phyloP scores from a whole-genome alignment of 768 basidiomycete species.

The Flagelloscypha sp. region DNA sequence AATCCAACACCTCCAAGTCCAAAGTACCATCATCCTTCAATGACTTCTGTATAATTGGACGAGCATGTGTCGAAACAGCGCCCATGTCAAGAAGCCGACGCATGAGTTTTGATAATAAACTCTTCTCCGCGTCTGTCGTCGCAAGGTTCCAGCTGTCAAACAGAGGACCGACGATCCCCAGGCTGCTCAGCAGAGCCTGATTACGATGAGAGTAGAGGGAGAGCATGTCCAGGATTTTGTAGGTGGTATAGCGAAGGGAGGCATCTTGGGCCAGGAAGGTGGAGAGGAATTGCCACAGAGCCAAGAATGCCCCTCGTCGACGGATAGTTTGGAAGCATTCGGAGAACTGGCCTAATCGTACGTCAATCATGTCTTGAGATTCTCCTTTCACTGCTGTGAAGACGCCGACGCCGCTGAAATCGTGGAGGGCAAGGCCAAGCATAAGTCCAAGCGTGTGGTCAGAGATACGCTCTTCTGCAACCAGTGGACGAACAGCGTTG shows the following conservation, averaged over 20 bases:
- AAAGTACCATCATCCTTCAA: constrained; percentile 42
- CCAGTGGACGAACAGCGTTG: constrained; percentile 48
- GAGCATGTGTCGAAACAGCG: constrained; percentile 53
- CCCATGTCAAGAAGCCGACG: constrained; percentile 71
- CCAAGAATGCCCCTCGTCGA: constrained; percentile 51
- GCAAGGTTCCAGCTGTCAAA: constrained; percentile 43
- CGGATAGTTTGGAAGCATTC: constrained; percentile 41
- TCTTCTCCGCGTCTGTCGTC: constrained; percentile 40
- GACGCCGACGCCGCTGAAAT: constrained; percentile 49
- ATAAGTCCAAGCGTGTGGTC: constrained; percentile 59
- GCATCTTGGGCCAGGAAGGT: constrained; percentile 25
- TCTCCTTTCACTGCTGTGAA: constrained; percentile 41
- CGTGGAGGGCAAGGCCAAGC: constrained; percentile 56
- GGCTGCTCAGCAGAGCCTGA: constrained; percentile 53
- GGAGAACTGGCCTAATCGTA: constrained; percentile 32
- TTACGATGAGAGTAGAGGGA: constrained; percentile 59
- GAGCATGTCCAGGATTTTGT: constrained; percentile 57
- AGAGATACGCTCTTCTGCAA: constrained; percentile 35
- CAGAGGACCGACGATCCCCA: constrained; percentile 46
- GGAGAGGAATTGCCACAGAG: constrained; percentile 46
- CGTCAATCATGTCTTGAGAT: constrained; percentile 29
- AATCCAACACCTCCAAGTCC: constrained; percentile 58
- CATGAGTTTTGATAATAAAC: constrained; percentile 52
- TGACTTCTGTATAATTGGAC: constrained; percentile 52
- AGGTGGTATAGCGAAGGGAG: constrained; percentile 42